Percentiles rank a stretch among this genome's conserved stretches.
Evolutionary conservation across 176 grass and related monocot species (phyloP).

Genomic region (Aegilops longissima): DNA sequence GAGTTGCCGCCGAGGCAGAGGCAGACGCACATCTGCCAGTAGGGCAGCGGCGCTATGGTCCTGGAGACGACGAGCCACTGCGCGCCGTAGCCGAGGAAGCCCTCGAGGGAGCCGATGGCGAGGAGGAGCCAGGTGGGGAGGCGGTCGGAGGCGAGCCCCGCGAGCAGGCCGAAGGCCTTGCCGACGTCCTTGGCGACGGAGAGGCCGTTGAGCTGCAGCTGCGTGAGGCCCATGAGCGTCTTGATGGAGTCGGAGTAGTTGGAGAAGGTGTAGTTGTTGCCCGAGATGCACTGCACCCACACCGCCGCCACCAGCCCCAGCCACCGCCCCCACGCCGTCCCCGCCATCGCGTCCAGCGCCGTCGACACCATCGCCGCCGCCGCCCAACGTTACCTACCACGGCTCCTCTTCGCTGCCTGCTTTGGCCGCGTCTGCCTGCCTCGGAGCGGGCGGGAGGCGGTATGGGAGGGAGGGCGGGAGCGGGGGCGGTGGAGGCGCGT

Average conservation of each 20-base stretch:
- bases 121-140: constrained; percentile 81
- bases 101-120: constrained; percentile 85
- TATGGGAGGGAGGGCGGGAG: constrained; percentile 30
- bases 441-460: background rate
- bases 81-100: constrained; percentile 78
- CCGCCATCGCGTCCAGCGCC: constrained; percentile 43
- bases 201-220: constrained; percentile 91
- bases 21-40: constrained; percentile 99
- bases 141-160: constrained; percentile 86
- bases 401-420: background rate
- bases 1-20: constrained; percentile 95
- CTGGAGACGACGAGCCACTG: constrained; percentile 86
- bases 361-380: constrained; percentile 17
- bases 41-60: constrained; percentile 63
- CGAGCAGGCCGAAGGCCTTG: constrained; percentile 93
- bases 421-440: constrained; percentile 1
- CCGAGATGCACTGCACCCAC: constrained; percentile 99
- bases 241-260: constrained; percentile 93
- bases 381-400: background rate
- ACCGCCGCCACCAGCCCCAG: constrained; percentile 87
- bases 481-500: constrained; percentile 46
- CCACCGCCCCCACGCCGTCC: constrained; percentile 62
- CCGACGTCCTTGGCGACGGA: constrained; percentile 98
- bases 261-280: constrained; percentile 99
- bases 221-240: constrained; percentile 82